A percentile compares a stretch with the other conserved stretches of the same genome.
These are phyloP conservation scores for Stachybotrys echinatus DNA, from an alignment of 2,329 filamentous ascomycete species.

Conservation along the genomic window DNA sequence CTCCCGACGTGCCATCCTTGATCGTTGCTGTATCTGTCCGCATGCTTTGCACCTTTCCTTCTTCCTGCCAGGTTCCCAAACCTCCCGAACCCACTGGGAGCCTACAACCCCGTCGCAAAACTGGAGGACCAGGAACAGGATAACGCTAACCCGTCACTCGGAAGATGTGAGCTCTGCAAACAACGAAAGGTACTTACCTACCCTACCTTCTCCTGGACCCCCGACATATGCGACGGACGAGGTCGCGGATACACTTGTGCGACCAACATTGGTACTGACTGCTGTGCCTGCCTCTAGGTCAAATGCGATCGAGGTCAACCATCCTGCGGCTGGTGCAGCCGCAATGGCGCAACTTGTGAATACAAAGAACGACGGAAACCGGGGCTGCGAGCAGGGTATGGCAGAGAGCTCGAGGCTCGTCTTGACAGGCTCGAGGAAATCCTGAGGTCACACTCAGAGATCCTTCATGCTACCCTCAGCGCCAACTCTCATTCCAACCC, in stretches of 20 bases:
- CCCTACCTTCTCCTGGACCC: background rate
- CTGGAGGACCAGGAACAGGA: background rate
- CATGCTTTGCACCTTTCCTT: background rate
- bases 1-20: background rate
- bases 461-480: constrained; percentile 53
- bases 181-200: constrained; percentile 78
- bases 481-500: constrained; percentile 24
- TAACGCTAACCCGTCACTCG: constrained; percentile 27
- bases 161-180: constrained; percentile 72
- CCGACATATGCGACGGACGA: no score
- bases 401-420: constrained; percentile 67
- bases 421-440: constrained; percentile 66
- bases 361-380: constrained; percentile 67
- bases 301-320: constrained; percentile 75
- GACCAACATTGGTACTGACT: no score
- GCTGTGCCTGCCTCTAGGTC: constrained; percentile 43
- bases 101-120: background rate
- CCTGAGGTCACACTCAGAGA: constrained; percentile 59
- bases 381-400: constrained; percentile 62
- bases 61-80: background rate
- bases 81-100: background rate
- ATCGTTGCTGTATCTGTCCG: background rate
- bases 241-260: no score
- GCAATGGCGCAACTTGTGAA: constrained; percentile 58
- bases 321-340: constrained; percentile 62